Percentiles rank a stretch among this genome's conserved stretches.
Conservation (phyloP, 495 filamentous ascomycete species). For the Lineolata rhizophorae region DNA sequence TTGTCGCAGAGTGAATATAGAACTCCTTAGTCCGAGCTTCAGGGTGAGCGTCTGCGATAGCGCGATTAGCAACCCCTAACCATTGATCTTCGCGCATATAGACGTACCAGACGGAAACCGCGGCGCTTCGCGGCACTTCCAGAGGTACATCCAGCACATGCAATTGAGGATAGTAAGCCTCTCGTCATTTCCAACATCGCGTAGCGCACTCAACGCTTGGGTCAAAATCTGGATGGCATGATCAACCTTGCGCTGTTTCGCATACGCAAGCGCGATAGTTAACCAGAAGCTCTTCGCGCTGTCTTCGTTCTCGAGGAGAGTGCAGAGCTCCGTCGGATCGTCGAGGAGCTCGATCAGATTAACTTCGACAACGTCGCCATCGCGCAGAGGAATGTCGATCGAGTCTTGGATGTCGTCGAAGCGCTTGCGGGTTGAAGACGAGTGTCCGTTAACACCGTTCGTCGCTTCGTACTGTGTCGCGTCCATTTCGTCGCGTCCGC, state of each 20-base stretch:
- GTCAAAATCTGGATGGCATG: conserved; percentile 85
- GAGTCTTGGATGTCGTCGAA: conserved; percentile 76
- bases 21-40: conserved; percentile 79
- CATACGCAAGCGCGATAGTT: conserved; percentile 88
- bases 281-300: conserved; percentile 84
- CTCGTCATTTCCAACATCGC: conserved; percentile 51
- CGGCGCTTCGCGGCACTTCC: conserved; percentile 82
- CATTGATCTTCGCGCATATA: no score
- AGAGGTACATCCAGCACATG: conserved; percentile 79
- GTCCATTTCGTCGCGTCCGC: no score
- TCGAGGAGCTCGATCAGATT: conserved; percentile 76
- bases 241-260: conserved; percentile 80
- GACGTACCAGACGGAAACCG: conserved; percentile 22
- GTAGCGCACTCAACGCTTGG: conserved; percentile 56
- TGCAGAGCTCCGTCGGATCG: conserved; percentile 89
- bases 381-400: conserved; percentile 78
- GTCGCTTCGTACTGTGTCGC: no score
- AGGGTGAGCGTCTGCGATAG: conserved; percentile 14
- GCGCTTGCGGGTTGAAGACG: no score
- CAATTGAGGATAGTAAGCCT: conserved; percentile 65
- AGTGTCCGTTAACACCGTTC: no score
- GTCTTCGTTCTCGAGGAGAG: conserved; percentile 75
- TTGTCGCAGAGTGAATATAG: conserved; percentile 78
- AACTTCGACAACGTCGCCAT: conserved; percentile 70
- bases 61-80: neutral